These are phyloP conservation scores for Daldinia concentrica DNA, from an alignment of 495 filamentous ascomycete species.

Conservation along the genomic window DNA sequence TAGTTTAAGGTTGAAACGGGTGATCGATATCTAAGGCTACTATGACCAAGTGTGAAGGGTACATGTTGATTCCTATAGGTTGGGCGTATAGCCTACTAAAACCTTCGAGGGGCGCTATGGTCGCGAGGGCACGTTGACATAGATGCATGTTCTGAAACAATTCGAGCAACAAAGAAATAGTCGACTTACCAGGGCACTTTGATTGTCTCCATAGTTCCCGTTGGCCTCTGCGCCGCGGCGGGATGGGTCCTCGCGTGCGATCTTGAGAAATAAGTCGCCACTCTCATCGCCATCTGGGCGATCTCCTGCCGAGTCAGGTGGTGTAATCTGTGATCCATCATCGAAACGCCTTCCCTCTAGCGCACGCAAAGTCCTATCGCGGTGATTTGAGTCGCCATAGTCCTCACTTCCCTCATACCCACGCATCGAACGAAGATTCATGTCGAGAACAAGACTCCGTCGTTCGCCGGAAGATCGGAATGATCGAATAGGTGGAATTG, in stretches of 20 bases:
- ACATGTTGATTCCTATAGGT: background rate
- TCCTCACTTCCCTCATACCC: slow-evolving; percentile 49
- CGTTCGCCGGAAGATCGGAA: slow-evolving; percentile 62
- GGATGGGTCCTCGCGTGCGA: slow-evolving; percentile 59
- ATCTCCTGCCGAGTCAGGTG: slow-evolving; percentile 53
- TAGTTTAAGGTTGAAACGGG: slow-evolving; percentile 16
- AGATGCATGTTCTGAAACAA: slow-evolving; percentile 17
- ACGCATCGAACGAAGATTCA: slow-evolving; percentile 51
- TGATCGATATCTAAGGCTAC: background rate
- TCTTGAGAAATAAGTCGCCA: slow-evolving; percentile 63
- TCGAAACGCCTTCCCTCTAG: slow-evolving; percentile 57
- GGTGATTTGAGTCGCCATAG: slow-evolving; percentile 52
- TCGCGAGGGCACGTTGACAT: background rate
- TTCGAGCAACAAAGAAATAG: slow-evolving; percentile 15
- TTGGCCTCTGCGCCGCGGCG: slow-evolving; percentile 47
- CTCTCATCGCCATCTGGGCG: slow-evolving; percentile 57
- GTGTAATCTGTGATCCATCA: slow-evolving; percentile 51
- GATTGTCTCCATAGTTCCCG: slow-evolving; percentile 45
- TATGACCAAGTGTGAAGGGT: background rate
- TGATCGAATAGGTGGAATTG: slow-evolving; percentile 58
- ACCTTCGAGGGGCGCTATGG: background rate
- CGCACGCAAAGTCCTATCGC: slow-evolving; percentile 60
- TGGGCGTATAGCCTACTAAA: background rate
- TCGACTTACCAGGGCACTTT: slow-evolving; percentile 54
- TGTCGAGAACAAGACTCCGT: slow-evolving; percentile 59